Base-by-base conservation (phyloP, 1,284 basidiomycete species). In the Puccinia triticina region DNA sequence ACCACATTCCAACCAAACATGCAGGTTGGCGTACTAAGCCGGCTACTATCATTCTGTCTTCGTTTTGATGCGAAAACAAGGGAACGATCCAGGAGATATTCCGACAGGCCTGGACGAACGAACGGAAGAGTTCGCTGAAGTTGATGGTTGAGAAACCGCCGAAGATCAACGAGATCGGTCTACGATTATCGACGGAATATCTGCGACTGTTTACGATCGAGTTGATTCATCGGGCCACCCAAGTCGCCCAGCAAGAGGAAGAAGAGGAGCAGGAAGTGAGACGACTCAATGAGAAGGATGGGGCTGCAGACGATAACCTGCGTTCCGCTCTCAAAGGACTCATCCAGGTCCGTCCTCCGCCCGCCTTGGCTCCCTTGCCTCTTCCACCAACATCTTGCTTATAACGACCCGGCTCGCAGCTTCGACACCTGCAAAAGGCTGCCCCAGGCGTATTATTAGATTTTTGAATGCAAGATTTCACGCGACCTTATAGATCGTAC, bases 71-170 rank as follows among this genome's bases (percentile, higher is more conserved):
- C 50, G 10, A 18, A 50, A 32, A n/a, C n/a, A 26, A 82, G 80
- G 80, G 53, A 34, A 82, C 80, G 23, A 74, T 82, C n/a, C 73
- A 82, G 16, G 80, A 82, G 64, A 82, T 82, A 40, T 82, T 82
- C 64, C 40, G 61, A 57, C 59, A 55, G 34, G 37, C 50, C n/a
- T 82, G 80, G 80, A 59, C 80, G 59, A 53, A 50, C 26, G 80
- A 82, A 37, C 26, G 80, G 21, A 74, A 57, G 72, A 57, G n/a
- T 34, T 55, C 64, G 2, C 26, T 82, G 37, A 48, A 29, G 37
- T n/a, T 23, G 12, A 50, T 61, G 46, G 34, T 57, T 14, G 73
- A 82, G 34, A 61, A 73, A 12, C 72, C 61, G n/a, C 80, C 80
- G 1, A 82, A 82, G 40, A 76, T 82, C 46, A 82, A 82, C 55